Conservation (phyloP, 345 rosid species). For the Arabidopsis suecica region DNA sequence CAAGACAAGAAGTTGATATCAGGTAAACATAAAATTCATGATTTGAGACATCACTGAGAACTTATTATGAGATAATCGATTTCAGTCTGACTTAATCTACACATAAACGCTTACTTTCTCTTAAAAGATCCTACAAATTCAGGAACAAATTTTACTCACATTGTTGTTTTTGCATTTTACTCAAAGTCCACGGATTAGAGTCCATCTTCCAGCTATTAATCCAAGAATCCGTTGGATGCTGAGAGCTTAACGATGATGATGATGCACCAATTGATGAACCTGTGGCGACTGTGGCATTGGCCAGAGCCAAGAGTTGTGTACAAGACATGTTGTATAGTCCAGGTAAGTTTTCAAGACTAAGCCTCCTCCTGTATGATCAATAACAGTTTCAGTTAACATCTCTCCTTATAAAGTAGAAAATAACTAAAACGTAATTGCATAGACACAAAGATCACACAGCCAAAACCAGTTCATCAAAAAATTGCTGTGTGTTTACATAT, state of each 20-base stretch:
- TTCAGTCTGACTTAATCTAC: background rate
- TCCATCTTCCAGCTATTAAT: slow-evolving; percentile 12
- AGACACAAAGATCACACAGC: slow-evolving; percentile 4
- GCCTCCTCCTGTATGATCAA: slow-evolving; percentile 31
- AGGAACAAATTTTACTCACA: slow-evolving; percentile 18
- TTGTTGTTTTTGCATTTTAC: slow-evolving; percentile 17
- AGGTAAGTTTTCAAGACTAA: slow-evolving; percentile 12
- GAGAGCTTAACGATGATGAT: background rate
- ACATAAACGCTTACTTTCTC: background rate
- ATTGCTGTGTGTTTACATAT: background rate
- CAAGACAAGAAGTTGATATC: background rate
- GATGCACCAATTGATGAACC: slow-evolving; percentile 18
- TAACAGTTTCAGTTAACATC: slow-evolving; percentile 1
- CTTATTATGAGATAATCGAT: background rate
- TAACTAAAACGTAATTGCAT: background rate
- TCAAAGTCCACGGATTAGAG: background rate
- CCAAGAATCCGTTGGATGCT: background rate
- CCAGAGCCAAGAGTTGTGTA: slow-evolving; percentile 31
- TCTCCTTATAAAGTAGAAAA: slow-evolving; percentile 10
- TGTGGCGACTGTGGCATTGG: background rate
- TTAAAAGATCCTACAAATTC: background rate
- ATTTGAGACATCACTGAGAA: slow-evolving; percentile 13
- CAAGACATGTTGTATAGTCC: slow-evolving; percentile 14
- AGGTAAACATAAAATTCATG: background rate
- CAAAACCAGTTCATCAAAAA: slow-evolving; percentile 1